Evolutionary conservation across 2,329 filamentous ascomycete species (phyloP), one percentile per base, ranked within the genome.

Genomic region (Didymella pomorum): DNA sequence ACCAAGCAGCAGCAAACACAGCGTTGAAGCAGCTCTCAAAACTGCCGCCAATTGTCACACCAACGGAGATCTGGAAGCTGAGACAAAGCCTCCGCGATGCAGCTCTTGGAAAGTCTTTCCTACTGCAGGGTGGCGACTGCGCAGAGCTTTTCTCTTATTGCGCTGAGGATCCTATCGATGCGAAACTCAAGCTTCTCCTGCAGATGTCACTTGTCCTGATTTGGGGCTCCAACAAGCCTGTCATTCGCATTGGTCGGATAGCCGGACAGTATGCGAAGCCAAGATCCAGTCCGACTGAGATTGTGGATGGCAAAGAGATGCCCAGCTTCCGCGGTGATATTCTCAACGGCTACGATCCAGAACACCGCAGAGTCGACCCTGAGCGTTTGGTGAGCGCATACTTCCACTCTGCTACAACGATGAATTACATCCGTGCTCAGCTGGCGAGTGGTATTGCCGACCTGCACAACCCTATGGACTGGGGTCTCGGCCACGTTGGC

Each of bases 141-240:
- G 95, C 95, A 16, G 95, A 99, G 81, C 85, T 98, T 10, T 99
- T 99, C 72, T 92, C 95, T 78, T 99, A 99, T 82, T 99, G 95
- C 79, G 89, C 91, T 69, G 89, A 93, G 75, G 85, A 86, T 14
- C 90, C 91, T 65, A 97, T 99, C 68, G 93, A 98, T 79, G 90
- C 92, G 63, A 99, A 98, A 83, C 92, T 98, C 78, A 98, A 98
- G 80, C 86, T 99, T 25, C 85, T 99, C 28, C 82, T 99, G 59
- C 95, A 99, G 80, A 98, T 99, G 94, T 96, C 92, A 65, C 81
- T 99, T 68, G 92, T 99, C 1, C 83, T 99, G 60, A 93, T 98
- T 76, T 97, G 93, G 89, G 95, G 92, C 35, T 83, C 84, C 23
- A 87, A 89, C 70, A 88, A 89, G 71, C 91, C 91, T 6, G 93